Percentiles rank a stretch among this genome's conserved stretches.
These are phyloP conservation scores for Ramularia endophylla DNA, from an alignment of 2,329 filamentous ascomycete species.

Conservation along the genomic window DNA sequence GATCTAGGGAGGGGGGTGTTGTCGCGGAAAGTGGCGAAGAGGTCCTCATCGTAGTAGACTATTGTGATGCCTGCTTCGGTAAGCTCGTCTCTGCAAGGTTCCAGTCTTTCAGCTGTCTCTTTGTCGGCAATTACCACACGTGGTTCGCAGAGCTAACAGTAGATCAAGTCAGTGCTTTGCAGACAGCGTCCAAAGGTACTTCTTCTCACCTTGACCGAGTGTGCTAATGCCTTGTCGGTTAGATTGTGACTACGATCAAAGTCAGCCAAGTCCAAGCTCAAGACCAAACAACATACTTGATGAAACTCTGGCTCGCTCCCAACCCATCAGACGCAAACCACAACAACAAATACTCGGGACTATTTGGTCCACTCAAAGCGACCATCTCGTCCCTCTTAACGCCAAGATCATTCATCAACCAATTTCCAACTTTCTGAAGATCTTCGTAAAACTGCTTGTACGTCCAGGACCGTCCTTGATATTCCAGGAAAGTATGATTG, in stretches of 20 bases:
- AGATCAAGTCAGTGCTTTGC: background rate
- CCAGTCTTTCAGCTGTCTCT: constrained; percentile 19
- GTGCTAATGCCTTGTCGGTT: constrained; percentile 28
- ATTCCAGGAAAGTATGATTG: constrained; percentile 24
- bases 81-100: constrained; percentile 21
- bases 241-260: constrained; percentile 21
- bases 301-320: constrained; percentile 27
- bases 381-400: constrained; percentile 29
- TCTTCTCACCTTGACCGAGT: constrained; percentile 31
- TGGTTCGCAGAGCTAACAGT: constrained; percentile 19
- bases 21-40: constrained; percentile 15
- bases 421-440: constrained; percentile 65
- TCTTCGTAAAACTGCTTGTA: constrained; percentile 66
- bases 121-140: constrained; percentile 24
- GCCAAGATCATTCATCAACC: constrained; percentile 57
- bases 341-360: constrained; percentile 29
- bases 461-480: constrained; percentile 49
- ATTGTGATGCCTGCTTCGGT: constrained; percentile 14
- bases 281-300: constrained; percentile 18
- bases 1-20: constrained; percentile 20
- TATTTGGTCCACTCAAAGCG: constrained; percentile 31
- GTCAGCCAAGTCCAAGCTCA: no score
- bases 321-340: constrained; percentile 55
- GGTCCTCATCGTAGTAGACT: constrained; percentile 22
- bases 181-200: background rate